Evolutionary conservation across 345 rosid genomes (phyloP).

Genomic region (Gossypium arboreum): DNA sequence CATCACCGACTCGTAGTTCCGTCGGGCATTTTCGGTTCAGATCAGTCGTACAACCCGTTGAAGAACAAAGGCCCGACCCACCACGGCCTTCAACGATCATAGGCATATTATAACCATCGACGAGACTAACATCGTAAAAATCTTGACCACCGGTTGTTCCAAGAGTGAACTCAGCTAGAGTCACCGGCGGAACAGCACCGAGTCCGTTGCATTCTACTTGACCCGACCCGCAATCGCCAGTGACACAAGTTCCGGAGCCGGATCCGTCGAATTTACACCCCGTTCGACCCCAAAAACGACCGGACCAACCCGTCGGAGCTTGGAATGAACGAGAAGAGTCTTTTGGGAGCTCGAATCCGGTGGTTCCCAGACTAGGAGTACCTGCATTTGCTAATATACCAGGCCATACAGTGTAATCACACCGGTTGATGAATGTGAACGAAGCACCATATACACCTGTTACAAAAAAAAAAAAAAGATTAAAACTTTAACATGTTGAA

Average conservation of each 20-base stretch:
- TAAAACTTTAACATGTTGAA: neutral
- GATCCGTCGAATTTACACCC: slow-evolving; percentile 60
- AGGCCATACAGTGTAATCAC: slow-evolving; percentile 63
- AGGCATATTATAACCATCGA: slow-evolving; percentile 90
- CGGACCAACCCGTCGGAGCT: slow-evolving; percentile 83
- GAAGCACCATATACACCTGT: slow-evolving; percentile 32
- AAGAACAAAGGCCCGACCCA: slow-evolving; percentile 69
- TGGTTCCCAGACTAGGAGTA: slow-evolving; percentile 53
- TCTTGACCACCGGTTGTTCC: slow-evolving; percentile 71
- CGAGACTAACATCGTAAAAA: slow-evolving; percentile 92
- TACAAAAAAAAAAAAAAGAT: neutral
- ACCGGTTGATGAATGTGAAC: slow-evolving; percentile 63
- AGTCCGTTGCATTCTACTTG: slow-evolving; percentile 57
- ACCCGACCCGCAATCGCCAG: slow-evolving; percentile 79
- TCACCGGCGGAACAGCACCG: slow-evolving; percentile 86
- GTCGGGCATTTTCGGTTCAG: slow-evolving; percentile 73
- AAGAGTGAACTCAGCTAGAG: slow-evolving; percentile 81
- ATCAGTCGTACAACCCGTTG: slow-evolving; percentile 79
- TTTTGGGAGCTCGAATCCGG: slow-evolving; percentile 59
- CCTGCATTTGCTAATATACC: slow-evolving; percentile 68
- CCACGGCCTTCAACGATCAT: slow-evolving; percentile 73
- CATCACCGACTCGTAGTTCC: slow-evolving; percentile 62
- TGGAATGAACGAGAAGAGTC: slow-evolving; percentile 55
- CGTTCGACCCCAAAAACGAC: slow-evolving; percentile 74
- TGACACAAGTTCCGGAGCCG: slow-evolving; percentile 51